Percentiles rank a stretch among this genome's conserved stretches.
phyloP scores from a whole-genome alignment of 371 early-diverging fungal species.

The Actinomortierella wolfii region DNA sequence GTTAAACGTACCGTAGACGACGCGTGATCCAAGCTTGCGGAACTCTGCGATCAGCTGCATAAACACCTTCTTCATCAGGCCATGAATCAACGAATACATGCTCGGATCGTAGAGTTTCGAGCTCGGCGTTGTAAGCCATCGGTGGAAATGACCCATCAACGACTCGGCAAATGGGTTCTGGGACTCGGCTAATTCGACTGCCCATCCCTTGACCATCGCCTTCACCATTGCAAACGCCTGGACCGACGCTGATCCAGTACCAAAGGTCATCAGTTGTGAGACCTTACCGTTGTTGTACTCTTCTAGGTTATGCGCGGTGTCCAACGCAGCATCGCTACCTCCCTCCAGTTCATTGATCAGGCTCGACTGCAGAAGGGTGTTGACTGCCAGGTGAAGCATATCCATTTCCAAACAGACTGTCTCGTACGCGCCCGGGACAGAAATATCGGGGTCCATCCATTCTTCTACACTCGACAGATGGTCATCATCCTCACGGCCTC shows the following conservation, averaged over 20 bases:
- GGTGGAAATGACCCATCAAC: slow-evolving; percentile 82
- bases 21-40: slow-evolving; percentile 71
- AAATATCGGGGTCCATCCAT: slow-evolving; percentile 68
- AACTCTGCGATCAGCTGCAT: slow-evolving; percentile 82
- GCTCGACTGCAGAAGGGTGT: slow-evolving; percentile 75
- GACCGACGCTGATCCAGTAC: slow-evolving; percentile 65
- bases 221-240: slow-evolving; percentile 79
- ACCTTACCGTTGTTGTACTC: slow-evolving; percentile 56
- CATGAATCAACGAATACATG: slow-evolving; percentile 74
- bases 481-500: slow-evolving; percentile 88
- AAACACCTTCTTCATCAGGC: slow-evolving; percentile 89
- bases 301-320: slow-evolving; percentile 51
- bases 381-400: slow-evolving; percentile 80
- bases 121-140: slow-evolving; percentile 83
- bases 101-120: slow-evolving; percentile 88
- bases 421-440: slow-evolving; percentile 74
- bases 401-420: slow-evolving; percentile 86
- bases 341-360: slow-evolving; percentile 83
- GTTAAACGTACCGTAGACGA: slow-evolving; percentile 83
- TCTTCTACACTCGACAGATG: slow-evolving; percentile 61
- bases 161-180: slow-evolving; percentile 69
- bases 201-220: slow-evolving; percentile 78
- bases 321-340: slow-evolving; percentile 57
- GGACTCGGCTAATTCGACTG: slow-evolving; percentile 58
- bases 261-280: slow-evolving; percentile 49